A percentile compares a stretch with the other conserved stretches of the same genome.
Conservation (phyloP, 1,284 basidiomycete species). For the Singerocomus rubriflavus region DNA sequence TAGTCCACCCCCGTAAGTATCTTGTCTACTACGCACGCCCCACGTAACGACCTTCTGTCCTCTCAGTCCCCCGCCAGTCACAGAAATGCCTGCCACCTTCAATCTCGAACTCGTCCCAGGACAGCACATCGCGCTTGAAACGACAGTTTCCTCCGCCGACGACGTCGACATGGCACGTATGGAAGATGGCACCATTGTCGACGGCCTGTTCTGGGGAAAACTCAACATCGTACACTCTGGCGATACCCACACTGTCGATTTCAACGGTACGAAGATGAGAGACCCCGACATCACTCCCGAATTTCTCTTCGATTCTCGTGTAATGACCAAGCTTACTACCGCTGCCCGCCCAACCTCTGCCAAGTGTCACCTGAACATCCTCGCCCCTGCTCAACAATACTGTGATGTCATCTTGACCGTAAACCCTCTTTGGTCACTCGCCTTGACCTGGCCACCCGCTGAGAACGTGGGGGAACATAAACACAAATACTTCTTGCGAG, state of each 20-base stretch:
- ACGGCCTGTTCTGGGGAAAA: constrained; percentile 81
- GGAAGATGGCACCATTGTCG: constrained; percentile 81
- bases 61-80: constrained; percentile 69
- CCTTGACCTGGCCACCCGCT: constrained; percentile 70
- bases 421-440: constrained; percentile 66
- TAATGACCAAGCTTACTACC: constrained; percentile 67
- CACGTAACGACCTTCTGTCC: constrained; percentile 3
- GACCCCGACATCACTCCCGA: constrained; percentile 61
- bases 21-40: neutral
- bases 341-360: constrained; percentile 69
- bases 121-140: constrained; percentile 72
- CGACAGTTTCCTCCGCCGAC: constrained; percentile 65
- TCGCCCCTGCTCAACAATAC: constrained; percentile 67
- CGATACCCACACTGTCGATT: constrained; percentile 74
- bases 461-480: constrained; percentile 64
- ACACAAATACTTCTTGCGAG: constrained; percentile 75
- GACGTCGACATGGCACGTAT: constrained; percentile 83
- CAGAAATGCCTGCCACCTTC: constrained; percentile 83
- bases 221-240: constrained; percentile 74
- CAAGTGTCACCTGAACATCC: constrained; percentile 68
- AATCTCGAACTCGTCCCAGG: constrained; percentile 73
- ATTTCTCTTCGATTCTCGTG: constrained; percentile 68
- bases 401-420: constrained; percentile 71
- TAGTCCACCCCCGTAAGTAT: constrained; percentile 69
- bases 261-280: constrained; percentile 66